These are phyloP conservation scores for Sinapis alba DNA, from an alignment of 441 rosid genomes.

Conservation along the genomic window DNA sequence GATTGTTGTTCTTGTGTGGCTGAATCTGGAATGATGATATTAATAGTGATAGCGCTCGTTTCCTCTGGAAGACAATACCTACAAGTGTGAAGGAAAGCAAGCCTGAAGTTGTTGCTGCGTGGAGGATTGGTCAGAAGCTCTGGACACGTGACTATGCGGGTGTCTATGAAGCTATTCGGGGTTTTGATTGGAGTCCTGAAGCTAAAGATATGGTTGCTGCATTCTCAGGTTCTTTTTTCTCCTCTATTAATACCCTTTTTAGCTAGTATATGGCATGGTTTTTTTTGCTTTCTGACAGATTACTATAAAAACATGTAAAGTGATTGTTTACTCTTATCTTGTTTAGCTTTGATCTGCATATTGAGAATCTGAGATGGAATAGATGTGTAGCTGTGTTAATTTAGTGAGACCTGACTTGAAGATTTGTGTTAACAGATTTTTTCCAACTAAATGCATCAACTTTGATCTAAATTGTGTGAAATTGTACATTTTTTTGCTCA, in stretches of 20 bases:
- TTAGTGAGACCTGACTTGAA: background rate
- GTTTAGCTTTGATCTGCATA: constrained; percentile 15
- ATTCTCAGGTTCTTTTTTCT: constrained; percentile 64
- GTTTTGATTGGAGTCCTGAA: constrained; percentile 85
- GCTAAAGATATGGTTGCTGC: constrained; percentile 61
- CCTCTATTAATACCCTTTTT: constrained; percentile 4
- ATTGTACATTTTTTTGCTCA: background rate
- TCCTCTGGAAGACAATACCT: constrained; percentile 86
- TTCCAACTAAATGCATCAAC: background rate
- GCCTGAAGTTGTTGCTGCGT: constrained; percentile 72
- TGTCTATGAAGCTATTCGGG: constrained; percentile 60
- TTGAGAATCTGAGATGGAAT: background rate
- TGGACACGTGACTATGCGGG: constrained; percentile 81
- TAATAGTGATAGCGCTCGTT: constrained; percentile 82
- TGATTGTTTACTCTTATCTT: background rate
- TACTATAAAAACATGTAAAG: background rate
- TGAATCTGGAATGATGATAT: constrained; percentile 22
- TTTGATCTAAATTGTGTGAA: background rate
- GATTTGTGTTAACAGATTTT: background rate
- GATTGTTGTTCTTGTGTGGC: constrained; percentile 36
- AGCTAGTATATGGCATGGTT: background rate
- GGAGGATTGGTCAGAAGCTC: constrained; percentile 83
- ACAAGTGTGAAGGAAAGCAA: constrained; percentile 61
- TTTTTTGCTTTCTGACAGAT: background rate
- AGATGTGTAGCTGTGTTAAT: background rate